A percentile compares a stretch with the other conserved stretches of the same genome.
These are phyloP conservation scores for Herpetomonas muscarum DNA, from an alignment of 208 protist genomes.

Conservation along the genomic window DNA sequence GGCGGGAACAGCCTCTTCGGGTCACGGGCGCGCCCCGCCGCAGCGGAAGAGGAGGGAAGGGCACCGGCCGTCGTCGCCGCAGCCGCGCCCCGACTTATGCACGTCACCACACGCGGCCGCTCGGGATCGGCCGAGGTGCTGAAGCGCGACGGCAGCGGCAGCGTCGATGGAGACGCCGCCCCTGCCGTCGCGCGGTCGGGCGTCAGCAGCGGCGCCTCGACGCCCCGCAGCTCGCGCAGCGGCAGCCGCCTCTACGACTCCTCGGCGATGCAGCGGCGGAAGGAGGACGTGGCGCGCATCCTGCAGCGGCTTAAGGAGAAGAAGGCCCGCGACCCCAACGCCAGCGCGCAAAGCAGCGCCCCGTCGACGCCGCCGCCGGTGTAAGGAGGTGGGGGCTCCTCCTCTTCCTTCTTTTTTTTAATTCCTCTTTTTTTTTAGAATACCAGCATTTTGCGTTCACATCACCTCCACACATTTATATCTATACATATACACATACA, in stretches of 20 bases:
- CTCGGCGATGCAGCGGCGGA: constrained; percentile 4
- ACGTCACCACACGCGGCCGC: constrained; percentile 1
- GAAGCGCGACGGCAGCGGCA: not conserved
- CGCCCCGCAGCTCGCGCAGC: not conserved
- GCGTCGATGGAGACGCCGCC: not conserved
- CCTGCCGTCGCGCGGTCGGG: not conserved
- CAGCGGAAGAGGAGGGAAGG: not conserved
- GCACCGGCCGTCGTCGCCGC: not conserved
- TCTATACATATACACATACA: not conserved
- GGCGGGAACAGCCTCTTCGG: too few relatives aligned
- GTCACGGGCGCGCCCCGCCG: too few relatives aligned
- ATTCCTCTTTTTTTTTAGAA: not conserved
- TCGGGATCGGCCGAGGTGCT: not conserved
- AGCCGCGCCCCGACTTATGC: not conserved
- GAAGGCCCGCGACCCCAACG: not conserved
- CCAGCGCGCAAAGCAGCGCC: not conserved
- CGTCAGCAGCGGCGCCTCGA: not conserved
- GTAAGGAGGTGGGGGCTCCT: not conserved
- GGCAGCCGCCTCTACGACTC: not conserved
- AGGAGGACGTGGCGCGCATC: constrained; percentile 12
- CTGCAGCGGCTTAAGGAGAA: constrained; percentile 5
- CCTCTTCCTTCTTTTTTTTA: not conserved
- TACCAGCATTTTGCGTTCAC: not conserved
- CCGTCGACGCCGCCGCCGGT: not conserved
- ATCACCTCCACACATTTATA: not conserved